phyloP scores from a whole-genome alignment of 768 basidiomycete species.

The Boletus pseudopeckii region DNA sequence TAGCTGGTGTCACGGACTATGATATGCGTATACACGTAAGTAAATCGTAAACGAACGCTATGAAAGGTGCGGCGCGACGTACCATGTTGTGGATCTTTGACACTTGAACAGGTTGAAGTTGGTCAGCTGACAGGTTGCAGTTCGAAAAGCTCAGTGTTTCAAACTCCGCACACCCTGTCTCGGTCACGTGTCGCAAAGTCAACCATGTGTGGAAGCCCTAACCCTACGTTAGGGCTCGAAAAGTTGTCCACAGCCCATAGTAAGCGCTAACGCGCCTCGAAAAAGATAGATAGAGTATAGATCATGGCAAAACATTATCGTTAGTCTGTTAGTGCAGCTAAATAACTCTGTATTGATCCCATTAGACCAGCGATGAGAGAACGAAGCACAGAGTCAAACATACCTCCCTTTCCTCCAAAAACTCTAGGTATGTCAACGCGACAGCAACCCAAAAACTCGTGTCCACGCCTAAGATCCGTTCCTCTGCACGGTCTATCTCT shows the following conservation, averaged over 20 bases:
- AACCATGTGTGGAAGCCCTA: conserved; percentile 21
- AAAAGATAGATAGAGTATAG: conserved; percentile 1
- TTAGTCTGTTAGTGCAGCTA: conserved; percentile 50
- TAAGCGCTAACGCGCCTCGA: too few species aligned
- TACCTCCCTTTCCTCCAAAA: conserved; percentile 75
- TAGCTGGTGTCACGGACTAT: conserved; percentile 47
- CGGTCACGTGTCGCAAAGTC: conserved; percentile 28
- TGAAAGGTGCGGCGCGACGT: conserved; percentile 2
- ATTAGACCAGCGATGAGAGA: conserved; percentile 1
- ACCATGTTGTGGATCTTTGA: conserved; percentile 22
- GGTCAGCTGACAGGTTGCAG: conserved; percentile 13
- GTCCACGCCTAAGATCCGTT: conserved; percentile 62
- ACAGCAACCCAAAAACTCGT: conserved; percentile 76
- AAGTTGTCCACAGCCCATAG: too few species aligned
- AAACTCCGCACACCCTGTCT: conserved; percentile 22
- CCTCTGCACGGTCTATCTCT: conserved; percentile 58
- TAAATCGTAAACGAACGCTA: neutral
- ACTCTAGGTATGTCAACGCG: conserved; percentile 72
- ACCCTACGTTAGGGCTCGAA: conserved; percentile 7
- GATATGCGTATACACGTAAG: neutral
- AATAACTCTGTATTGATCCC: conserved; percentile 45
- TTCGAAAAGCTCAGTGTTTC: conserved; percentile 27
- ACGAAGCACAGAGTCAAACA: conserved; percentile 22
- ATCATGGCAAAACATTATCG: conserved; percentile 7
- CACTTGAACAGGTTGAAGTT: conserved; percentile 6